phyloP scores from a whole-genome alignment of 306 rosid species.

The Potentilla sterilis region DNA sequence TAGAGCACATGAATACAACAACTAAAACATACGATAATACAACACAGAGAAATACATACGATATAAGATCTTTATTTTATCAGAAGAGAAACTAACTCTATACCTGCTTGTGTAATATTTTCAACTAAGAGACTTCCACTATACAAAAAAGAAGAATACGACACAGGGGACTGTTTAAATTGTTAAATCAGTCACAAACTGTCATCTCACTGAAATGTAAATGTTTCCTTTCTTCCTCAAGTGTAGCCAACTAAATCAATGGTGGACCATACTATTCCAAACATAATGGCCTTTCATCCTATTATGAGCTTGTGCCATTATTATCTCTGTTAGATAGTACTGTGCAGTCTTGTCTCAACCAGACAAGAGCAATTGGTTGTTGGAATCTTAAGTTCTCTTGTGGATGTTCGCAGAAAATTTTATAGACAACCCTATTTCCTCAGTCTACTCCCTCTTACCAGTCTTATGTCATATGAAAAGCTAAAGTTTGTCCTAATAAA shows the following conservation, averaged over 20 bases:
- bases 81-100: neutral
- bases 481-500: neutral
- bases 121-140: neutral
- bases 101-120: neutral
- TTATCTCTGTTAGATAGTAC: neutral
- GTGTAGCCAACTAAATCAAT: neutral
- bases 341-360: neutral
- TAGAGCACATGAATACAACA: neutral
- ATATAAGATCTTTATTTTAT: neutral
- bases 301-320: neutral
- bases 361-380: neutral
- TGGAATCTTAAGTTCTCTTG: neutral
- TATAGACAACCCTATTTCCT: neutral
- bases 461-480: neutral
- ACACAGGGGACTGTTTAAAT: neutral
- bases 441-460: neutral
- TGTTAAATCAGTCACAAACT: neutral
- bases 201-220: no score
- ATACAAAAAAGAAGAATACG: neutral
- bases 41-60: neutral
- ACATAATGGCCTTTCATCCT: neutral
- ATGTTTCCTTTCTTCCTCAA: neutral
- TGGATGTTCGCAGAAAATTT: neutral
- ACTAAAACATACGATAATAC: no score
- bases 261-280: neutral